Evolutionary conservation across 2,329 filamentous ascomycete genomes (phyloP), one percentile per base, ranked within the genome.

Genomic region (Pseudopithomyces maydicus): DNA sequence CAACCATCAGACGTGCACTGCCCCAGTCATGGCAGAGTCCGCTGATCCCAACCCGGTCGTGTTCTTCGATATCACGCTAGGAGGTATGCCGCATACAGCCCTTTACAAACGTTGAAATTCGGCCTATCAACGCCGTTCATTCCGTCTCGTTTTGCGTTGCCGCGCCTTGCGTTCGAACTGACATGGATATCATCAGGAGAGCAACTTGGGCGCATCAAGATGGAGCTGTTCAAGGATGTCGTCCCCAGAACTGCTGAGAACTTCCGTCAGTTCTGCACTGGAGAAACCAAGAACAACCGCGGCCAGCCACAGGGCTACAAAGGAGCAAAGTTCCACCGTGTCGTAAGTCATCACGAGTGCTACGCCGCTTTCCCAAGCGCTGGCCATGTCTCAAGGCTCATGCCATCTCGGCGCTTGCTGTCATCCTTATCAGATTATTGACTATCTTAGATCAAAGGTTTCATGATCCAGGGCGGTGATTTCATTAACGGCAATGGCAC

Each of bases 381-480:
- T 29, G 4, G 26, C 26, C 26, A 29, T 29, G 26, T 8, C 8
- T 29, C 26, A 29, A 29, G 26, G 26, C 26, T 29, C 26, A 29
- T 8, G 4, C 8, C 26, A 29, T 29, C 26, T 29, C 26, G 26
- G 26, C 26, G 26, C 26, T 29, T 29, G 26, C 8, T 29, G 26
- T 8, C 8, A 29, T 29, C 26, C 26, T 5, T 29, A 29, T 8
- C 26, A 8, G 8, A 29, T 29, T 23, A 39, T 64, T 69, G 19
- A 71, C 32, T 4, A 10, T 17, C 6, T 7, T 2, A 96, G 91
- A 97, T 97, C 75, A 91, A 90, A 78, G 90, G 91, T 70, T 97
- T 98, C 80, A 98, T 98, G 94, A 90, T 95, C 70, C 95, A 99
- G 77, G 94, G 94, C 44, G 95, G 95, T 52, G 95, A 99, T 77